A percentile compares a stretch with the other conserved stretches of the same genome.
Evolutionary conservation across 2,329 filamentous ascomycete genomes (phyloP).

Genomic region (Chalara sp.): DNA sequence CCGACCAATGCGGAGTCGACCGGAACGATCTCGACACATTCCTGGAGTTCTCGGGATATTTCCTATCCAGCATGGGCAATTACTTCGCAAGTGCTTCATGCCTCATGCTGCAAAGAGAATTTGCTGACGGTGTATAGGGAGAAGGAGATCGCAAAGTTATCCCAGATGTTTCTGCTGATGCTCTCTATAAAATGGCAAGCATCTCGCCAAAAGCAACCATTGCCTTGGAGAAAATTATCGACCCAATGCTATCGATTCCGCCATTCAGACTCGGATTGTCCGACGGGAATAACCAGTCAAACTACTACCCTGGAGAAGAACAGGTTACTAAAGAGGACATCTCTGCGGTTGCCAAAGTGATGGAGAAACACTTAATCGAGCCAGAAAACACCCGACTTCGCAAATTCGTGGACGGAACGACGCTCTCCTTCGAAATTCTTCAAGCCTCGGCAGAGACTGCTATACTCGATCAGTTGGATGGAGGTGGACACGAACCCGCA

Average conservation of each 20-base stretch:
- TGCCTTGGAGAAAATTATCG: constrained; percentile 27
- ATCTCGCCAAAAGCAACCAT: not conserved
- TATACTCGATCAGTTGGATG: constrained; percentile 9
- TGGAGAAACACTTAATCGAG: constrained; percentile 43
- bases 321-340: constrained; percentile 46
- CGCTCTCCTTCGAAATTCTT: constrained; percentile 41
- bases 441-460: constrained; percentile 25
- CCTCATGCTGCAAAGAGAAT: too few relatives aligned
- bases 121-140: too few relatives aligned
- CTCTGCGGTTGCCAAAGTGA: constrained; percentile 39
- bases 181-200: constrained; percentile 15
- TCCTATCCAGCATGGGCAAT: not conserved
- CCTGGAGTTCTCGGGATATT: not conserved
- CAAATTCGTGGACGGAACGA: constrained; percentile 28
- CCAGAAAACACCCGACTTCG: constrained; percentile 52
- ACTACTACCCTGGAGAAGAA: constrained; percentile 48
- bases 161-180: constrained; percentile 17
- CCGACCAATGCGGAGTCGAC: not conserved
- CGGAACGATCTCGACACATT: not conserved
- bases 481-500: too few relatives aligned
- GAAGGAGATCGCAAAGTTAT: not conserved
- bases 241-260: constrained; percentile 37
- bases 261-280: constrained; percentile 51
- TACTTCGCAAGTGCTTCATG: too few relatives aligned
- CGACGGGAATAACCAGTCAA: constrained; percentile 42